Evolutionary conservation across 75 land plant genomes (phyloP).

Genomic region (Selaginella tamariscina): DNA sequence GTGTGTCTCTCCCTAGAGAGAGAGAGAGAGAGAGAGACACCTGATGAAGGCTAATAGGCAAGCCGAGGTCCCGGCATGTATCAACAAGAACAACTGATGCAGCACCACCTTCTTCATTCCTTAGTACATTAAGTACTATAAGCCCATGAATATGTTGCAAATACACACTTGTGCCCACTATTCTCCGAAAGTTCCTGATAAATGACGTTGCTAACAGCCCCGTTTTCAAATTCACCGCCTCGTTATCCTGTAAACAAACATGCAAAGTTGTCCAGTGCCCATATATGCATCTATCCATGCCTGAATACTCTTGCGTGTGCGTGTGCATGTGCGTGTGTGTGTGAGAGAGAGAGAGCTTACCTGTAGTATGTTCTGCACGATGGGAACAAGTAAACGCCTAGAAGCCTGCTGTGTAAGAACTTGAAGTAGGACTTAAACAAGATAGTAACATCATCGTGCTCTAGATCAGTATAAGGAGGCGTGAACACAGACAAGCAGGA

Average conservation of each 20-base stretch:
- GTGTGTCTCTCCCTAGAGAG: neutral
- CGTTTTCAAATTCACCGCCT: conserved; percentile 55
- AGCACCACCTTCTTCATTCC: conserved; percentile 43
- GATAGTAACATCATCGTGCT: conserved; percentile 42
- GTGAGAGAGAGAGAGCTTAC: too few relatives aligned
- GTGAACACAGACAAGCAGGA: conserved; percentile 46
- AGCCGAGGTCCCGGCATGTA: conserved; percentile 76
- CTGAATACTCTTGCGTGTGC: too few relatives aligned
- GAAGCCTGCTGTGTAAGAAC: conserved; percentile 46
- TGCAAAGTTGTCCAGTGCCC: neutral
- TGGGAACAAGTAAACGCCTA: conserved; percentile 38
- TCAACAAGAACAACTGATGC: conserved; percentile 65
- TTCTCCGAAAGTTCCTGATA: conserved; percentile 48
- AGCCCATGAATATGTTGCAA: conserved; percentile 47
- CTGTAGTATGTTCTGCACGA: conserved; percentile 66
- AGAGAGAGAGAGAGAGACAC: conserved; percentile 20
- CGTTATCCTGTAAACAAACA: conserved; percentile 23
- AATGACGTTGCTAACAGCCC: conserved; percentile 61
- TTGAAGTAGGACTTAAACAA: conserved; percentile 54
- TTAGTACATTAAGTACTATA: conserved; percentile 40
- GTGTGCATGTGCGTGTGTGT: too few relatives aligned
- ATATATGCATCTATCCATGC: neutral
- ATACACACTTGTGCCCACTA: conserved; percentile 52
- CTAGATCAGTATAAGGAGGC: conserved; percentile 32
- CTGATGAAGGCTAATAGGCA: conserved; percentile 71